Base-by-base conservation (phyloP, 2,329 filamentous ascomycete genomes). In the Calonectria multiphialidica region DNA sequence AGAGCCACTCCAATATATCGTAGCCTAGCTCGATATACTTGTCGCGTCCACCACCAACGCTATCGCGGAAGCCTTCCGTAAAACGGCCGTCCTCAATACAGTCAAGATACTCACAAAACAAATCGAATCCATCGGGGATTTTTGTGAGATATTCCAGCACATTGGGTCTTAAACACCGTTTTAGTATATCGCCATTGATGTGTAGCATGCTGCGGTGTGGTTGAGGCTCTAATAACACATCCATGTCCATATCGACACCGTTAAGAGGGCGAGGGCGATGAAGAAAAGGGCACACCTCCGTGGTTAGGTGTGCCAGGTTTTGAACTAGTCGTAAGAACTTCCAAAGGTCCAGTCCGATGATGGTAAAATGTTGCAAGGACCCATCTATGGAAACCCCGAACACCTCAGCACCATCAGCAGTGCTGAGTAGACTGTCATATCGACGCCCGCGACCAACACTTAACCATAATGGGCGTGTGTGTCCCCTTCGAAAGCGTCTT, bases 321-420 rank as follows among this genome's bases (percentile, higher is more conserved):
- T 97, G 93, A 1, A 98, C 80, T 74, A 96, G 91, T 70, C 89
- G 88, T 6, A 98, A 86, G 5, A 98, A 86, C 8, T 88, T 87
- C 90, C 93, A 94, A 9, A 92, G 88, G 2, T 89, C 83, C 21
- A 88, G 78, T 12, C 88, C 85, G 0, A 98, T 84, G 16, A 96
- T 84, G 1, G 89, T 89, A 77, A 98, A 93, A 68, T 93, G 90
- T 73, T 90, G 90, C 28, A 96, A 78, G 0, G 92, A 91, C 1
- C 94, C 94, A 78, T 94, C 91, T 40, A 95, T 87, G 8, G 90
- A 90, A 8, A 93, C 86, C 1, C 93, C 94, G 40, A 96, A 81
- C 69, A 91, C 84, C 72, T 91, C 89, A 5, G 85, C 83, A 8
- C 84, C 86, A 50, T 88, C 86, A 3, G 80, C 73, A 1, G 85